Base-by-base conservation (phyloP, 2,329 filamentous ascomycete species). In the Arthrobotrys musiformis region DNA sequence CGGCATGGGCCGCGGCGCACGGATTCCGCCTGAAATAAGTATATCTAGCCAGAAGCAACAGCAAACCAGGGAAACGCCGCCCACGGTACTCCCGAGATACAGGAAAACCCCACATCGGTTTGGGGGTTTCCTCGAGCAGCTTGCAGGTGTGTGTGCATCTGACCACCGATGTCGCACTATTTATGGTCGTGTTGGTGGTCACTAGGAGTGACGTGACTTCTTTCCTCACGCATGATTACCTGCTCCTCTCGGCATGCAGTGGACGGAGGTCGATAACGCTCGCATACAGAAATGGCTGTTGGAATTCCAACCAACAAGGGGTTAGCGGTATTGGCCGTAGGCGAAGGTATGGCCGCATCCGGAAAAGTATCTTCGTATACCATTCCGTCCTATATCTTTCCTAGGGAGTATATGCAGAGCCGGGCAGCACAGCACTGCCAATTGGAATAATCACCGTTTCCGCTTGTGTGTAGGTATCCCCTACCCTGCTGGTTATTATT, bases 341-440 rank as follows among this genome's bases (percentile, higher is more conserved):
- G 33, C 35, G 40, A 48, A 26, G 48, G 9, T 11, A 35, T 30
- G 54, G 35, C 72, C 64, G 72, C 56, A 76, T 76, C 68, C 46
- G 72, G 72, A 48, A 46, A 75, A 75, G 63, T 58, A 37, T 40
- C n/a, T 33, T 26, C 28, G 35, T 54, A 68, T 42, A 37, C 54
- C 35, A 68, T 62, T 35, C 40, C 52, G 33, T 50, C 48, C 72
- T 56, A 76, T 76, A 48, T 66, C 58, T 26, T 72, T 56, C 58
- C 46, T 48, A 58, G 58, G 58, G 44, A 58, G 30, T 35, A 58
- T 63, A 33, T 44, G 68, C 60, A 56, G 42, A 37, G 17, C n/a
- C 22, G 19, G 26, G 30, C 17, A 42, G 26, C 13, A 28, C 24
- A 30, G 22, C 44, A 26, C n/a, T 35, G 54, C 58, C 26, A 72